Evolutionary conservation across 495 filamentous ascomycete species (phyloP).

Genomic region (Neurospora terricola): DNA sequence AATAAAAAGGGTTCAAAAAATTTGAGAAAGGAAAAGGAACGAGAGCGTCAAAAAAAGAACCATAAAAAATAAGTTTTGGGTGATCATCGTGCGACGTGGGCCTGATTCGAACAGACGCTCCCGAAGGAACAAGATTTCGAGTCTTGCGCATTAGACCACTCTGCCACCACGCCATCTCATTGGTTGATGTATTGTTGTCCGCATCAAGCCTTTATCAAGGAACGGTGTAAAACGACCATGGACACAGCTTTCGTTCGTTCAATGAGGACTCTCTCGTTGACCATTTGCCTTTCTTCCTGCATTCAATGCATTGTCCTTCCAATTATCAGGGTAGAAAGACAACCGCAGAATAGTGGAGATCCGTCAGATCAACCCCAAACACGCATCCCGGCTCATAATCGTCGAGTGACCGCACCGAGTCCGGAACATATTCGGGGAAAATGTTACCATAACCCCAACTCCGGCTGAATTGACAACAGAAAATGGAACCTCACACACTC

Average conservation of each 20-base stretch:
- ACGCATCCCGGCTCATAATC: not conserved
- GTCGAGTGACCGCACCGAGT: not conserved
- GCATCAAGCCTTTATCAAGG: not conserved
- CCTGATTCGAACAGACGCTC: not conserved
- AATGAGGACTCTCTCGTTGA: not conserved
- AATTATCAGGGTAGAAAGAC: not conserved
- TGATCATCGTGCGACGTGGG: not conserved
- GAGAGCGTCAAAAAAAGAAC: not conserved
- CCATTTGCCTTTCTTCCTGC: not conserved
- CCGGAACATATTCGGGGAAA: too few species aligned
- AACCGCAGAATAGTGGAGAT: not conserved
- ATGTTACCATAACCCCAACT: not conserved
- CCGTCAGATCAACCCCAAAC: not conserved
- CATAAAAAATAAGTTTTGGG: not conserved
- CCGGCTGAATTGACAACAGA: not conserved
- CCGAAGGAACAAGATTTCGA: not conserved
- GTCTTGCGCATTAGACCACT: not conserved
- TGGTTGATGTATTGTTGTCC: not conserved
- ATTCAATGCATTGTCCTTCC: not conserved
- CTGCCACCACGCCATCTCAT: not conserved
- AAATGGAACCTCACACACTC: not conserved
- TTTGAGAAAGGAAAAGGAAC: not conserved
- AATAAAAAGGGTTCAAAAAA: not conserved
- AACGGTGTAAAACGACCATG: too few species aligned
- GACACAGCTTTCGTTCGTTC: too few species aligned